phyloP scores from a whole-genome alignment of 2,329 filamentous ascomycete genomes.

The Aspergillus quadricinctus region DNA sequence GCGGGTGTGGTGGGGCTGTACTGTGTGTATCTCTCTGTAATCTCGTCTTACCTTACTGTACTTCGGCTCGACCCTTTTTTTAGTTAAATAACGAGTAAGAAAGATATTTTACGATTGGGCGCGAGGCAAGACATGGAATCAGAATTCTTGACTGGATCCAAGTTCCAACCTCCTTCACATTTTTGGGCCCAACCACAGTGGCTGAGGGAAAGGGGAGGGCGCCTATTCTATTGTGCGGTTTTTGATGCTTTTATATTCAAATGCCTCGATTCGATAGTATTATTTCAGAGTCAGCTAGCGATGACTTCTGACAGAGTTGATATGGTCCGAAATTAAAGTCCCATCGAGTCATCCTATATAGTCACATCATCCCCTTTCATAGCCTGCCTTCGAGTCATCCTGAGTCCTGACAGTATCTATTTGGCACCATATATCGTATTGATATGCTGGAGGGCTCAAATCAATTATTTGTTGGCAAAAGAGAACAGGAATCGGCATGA shows the following conservation, averaged over 20 bases:
- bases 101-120: neutral
- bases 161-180: neutral
- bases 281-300: neutral
- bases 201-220: slow-evolving; percentile 1
- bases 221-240: neutral
- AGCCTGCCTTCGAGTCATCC: neutral
- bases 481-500: too few relatives aligned
- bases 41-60: neutral
- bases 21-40: neutral
- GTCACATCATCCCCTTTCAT: neutral
- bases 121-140: neutral
- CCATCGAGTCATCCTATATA: neutral
- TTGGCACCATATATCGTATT: neutral
- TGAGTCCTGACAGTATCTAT: neutral
- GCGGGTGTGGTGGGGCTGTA: neutral
- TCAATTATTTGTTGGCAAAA: neutral
- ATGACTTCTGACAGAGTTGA: neutral
- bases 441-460: neutral
- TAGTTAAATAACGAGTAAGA: too few relatives aligned
- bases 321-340: neutral
- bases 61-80: too few relatives aligned
- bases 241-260: neutral
- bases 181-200: neutral
- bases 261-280: too few relatives aligned
- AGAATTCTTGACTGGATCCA: neutral